Conservation (phyloP, 768 basidiomycete genomes). For the Brasilioporus rufonigricans region DNA sequence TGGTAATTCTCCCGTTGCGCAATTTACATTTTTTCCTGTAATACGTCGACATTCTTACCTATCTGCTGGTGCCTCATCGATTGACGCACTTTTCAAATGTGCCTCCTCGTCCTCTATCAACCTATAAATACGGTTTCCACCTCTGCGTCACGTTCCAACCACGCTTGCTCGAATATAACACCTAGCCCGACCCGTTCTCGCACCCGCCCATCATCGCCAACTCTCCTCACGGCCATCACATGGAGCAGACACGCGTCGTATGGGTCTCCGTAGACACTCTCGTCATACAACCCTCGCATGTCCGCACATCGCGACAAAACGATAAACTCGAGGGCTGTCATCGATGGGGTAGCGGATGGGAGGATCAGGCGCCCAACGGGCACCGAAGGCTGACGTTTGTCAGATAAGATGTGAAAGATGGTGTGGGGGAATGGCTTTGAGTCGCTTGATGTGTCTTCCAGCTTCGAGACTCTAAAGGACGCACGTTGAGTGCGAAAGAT, state of each 20-base stretch:
- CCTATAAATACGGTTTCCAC: not conserved
- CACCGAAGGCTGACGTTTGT: not conserved
- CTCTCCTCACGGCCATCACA: not conserved
- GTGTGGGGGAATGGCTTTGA: not conserved
- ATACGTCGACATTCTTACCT: no score
- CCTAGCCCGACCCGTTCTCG: not conserved
- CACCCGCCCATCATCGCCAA: not conserved
- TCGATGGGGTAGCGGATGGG: not conserved
- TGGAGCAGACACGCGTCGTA: not conserved
- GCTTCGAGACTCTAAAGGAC: not conserved
- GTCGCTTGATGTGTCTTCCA: not conserved
- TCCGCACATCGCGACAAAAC: not conserved
- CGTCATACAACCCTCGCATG: not conserved
- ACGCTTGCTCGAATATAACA: not conserved
- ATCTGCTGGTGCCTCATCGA: no score
- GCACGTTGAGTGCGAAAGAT: not conserved
- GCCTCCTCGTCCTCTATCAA: not conserved
- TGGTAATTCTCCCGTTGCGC: no score
- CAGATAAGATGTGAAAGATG: not conserved
- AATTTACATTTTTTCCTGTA: no score
- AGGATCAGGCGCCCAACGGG: not conserved
- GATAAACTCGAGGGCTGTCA: not conserved
- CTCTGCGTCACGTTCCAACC: not conserved
- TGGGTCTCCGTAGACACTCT: not conserved
- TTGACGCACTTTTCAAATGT: no score